These are phyloP conservation scores for Picochlorum sp. DNA, from an alignment of 139 green algal species.

Conservation along the genomic window DNA sequence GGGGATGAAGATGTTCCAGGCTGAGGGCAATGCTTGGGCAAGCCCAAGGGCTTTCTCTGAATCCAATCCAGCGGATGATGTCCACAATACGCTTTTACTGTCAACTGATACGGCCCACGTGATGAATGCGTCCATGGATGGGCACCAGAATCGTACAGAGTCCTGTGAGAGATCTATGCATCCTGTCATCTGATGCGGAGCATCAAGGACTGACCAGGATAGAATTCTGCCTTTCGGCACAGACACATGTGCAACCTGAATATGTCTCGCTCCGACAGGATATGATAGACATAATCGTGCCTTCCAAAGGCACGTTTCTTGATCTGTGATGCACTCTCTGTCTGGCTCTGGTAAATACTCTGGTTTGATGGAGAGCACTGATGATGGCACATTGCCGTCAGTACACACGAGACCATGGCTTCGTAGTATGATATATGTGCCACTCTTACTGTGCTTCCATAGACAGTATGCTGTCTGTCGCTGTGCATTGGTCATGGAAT, in stretches of 20 bases:
- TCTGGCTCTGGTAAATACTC: conserved; percentile 14
- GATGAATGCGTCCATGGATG: too few species aligned
- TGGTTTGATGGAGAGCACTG: conserved; percentile 1
- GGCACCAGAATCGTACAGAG: too few species aligned
- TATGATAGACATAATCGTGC: too few species aligned
- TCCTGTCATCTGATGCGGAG: background rate
- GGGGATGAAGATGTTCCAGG: too few species aligned
- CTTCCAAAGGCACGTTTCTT: conserved; percentile 4
- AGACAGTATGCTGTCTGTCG: background rate
- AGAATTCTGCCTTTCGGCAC: background rate
- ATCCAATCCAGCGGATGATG: too few species aligned
- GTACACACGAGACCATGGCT: background rate
- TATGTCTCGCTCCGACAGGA: too few species aligned
- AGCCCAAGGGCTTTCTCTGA: too few species aligned
- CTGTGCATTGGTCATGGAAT: background rate
- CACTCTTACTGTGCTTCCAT: background rate
- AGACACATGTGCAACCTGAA: conserved; percentile 10
- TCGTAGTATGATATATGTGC: background rate
- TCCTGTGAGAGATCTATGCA: background rate
- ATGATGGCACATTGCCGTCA: background rate
- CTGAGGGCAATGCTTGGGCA: too few species aligned
- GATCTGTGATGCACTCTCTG: conserved; percentile 5
- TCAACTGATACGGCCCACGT: too few species aligned
- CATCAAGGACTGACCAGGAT: background rate
- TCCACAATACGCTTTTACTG: too few species aligned